These are phyloP conservation scores for Talaromyces marneffei DNA, from an alignment of 2,329 filamentous ascomycete species.

Conservation along the genomic window DNA sequence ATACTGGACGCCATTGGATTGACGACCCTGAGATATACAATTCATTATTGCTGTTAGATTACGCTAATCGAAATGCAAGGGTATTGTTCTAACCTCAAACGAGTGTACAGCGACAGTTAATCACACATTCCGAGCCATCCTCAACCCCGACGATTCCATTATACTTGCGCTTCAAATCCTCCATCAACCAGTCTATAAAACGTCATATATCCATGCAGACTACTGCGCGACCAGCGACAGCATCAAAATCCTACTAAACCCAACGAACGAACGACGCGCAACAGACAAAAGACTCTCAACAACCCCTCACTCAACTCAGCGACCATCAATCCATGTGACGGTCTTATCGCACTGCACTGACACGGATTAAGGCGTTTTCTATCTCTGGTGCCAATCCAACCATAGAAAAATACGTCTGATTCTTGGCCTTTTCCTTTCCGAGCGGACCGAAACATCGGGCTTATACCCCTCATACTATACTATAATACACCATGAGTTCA, in stretches of 20 bases:
- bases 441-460: background rate
- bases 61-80: background rate
- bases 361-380: background rate
- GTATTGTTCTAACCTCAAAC: background rate
- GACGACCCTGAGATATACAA: background rate
- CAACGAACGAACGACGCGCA: background rate
- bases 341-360: slow-evolving; percentile 7
- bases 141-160: background rate
- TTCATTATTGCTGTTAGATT: background rate
- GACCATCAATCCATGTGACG: slow-evolving; percentile 7
- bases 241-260: background rate
- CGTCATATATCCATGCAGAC: background rate
- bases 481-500: slow-evolving; percentile 49
- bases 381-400: background rate
- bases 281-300: background rate
- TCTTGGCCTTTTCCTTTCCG: background rate
- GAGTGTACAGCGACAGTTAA: background rate
- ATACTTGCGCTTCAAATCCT: background rate
- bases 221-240: background rate
- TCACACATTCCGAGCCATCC: background rate
- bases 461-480: background rate
- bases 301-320: slow-evolving; percentile 3
- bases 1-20: background rate
- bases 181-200: background rate
- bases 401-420: background rate